A percentile compares a stretch with the other conserved stretches of the same genome.
phyloP scores from a whole-genome alignment of 2,329 filamentous ascomycete genomes.

The Dactylonectria estremocensis region DNA sequence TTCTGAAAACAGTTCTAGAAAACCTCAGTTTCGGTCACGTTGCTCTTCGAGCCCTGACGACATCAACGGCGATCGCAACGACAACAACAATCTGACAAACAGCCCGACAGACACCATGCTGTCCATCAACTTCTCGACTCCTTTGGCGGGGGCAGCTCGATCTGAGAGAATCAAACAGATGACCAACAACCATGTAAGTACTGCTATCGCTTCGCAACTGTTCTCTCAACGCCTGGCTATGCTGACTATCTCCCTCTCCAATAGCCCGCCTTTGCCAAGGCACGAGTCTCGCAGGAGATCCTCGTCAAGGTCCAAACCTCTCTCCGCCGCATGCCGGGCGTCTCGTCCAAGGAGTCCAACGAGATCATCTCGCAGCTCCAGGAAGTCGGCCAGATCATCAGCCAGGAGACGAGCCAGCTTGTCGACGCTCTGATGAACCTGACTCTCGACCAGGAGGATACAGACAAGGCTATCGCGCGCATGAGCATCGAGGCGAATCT shows the following conservation, averaged over 20 bases:
- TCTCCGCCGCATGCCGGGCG: conserved; percentile 58
- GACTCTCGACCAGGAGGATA: conserved; percentile 56
- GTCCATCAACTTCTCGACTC: conserved; percentile 58
- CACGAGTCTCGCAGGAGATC: conserved; percentile 53
- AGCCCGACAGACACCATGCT: conserved; percentile 48
- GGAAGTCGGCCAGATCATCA: conserved; percentile 56
- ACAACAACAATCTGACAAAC: background rate
- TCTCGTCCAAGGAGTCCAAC: conserved; percentile 53
- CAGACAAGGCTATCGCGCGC: conserved; percentile 55
- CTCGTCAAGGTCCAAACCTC: conserved; percentile 57
- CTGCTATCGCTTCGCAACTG: background rate
- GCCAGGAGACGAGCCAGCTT: conserved; percentile 57
- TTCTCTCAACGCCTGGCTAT: background rate
- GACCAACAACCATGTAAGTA: conserved; percentile 57
- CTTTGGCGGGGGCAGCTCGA: conserved; percentile 55
- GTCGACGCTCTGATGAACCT: conserved; percentile 57
- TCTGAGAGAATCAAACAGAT: conserved; percentile 56
- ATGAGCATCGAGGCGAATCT: conserved; percentile 58
- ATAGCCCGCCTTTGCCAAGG: conserved; percentile 55
- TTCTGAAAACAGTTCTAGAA: conserved; percentile 6
- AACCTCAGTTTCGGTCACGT: conserved; percentile 7
- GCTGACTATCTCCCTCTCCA: background rate
- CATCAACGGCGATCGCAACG: background rate
- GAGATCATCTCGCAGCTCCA: conserved; percentile 55
- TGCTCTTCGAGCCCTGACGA: conserved; percentile 13